phyloP scores from a whole-genome alignment of 345 rosid genomes.

The Firmiana major region DNA sequence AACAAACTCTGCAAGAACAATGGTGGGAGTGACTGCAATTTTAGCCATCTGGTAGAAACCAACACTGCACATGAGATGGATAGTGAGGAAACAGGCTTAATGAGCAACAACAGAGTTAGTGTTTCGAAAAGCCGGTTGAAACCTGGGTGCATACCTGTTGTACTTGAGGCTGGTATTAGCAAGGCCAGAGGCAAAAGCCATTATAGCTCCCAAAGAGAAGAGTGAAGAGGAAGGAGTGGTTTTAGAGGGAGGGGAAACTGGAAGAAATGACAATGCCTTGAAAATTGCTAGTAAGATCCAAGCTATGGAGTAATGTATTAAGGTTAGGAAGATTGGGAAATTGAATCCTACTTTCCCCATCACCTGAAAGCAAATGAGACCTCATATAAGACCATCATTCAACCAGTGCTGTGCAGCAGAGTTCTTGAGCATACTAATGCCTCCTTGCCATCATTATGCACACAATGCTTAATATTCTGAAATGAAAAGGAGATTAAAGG shows the following conservation, averaged over 20 bases:
- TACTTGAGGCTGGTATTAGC: constrained; percentile 88
- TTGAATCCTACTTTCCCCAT: constrained; percentile 85
- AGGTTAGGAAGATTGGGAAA: constrained; percentile 76
- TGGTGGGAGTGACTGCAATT: constrained; percentile 94
- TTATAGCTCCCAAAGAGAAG: constrained; percentile 71
- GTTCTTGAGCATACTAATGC: no score
- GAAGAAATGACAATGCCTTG: constrained; percentile 65
- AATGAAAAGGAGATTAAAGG: not conserved
- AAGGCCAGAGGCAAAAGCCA: constrained; percentile 96
- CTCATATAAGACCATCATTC: not conserved
- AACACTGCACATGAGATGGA: constrained; percentile 44
- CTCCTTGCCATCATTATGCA: no score
- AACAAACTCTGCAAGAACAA: constrained; percentile 76
- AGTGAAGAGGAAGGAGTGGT: constrained; percentile 81
- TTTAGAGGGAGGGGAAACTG: constrained; percentile 79
- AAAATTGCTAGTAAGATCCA: constrained; percentile 83
- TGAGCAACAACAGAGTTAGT: not conserved
- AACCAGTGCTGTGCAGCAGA: not conserved
- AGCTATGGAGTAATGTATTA: constrained; percentile 72
- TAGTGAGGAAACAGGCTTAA: constrained; percentile 15
- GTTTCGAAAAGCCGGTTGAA: not conserved
- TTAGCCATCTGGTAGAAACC: constrained; percentile 99
- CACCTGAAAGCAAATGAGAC: constrained; percentile 41
- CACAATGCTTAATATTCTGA: no score
- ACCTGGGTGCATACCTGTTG: constrained; percentile 51